Evolutionary conservation across 1,284 basidiomycete genomes (phyloP).

Genomic region (Ustilago cynodontis): DNA sequence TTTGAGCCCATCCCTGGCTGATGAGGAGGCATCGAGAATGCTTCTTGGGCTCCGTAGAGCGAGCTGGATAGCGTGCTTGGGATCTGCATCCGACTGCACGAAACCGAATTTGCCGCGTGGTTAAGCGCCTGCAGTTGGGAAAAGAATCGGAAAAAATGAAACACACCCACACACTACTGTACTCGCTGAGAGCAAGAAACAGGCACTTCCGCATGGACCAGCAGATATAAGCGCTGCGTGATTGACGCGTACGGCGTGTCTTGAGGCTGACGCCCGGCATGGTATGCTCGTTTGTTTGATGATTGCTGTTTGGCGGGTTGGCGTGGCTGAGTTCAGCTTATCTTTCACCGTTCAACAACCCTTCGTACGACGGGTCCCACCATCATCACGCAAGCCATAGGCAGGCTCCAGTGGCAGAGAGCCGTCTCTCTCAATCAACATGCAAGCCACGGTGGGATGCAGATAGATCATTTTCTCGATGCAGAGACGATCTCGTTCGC

Average conservation of each 20-base stretch:
- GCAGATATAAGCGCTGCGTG: neutral
- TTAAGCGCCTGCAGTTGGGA: too few relatives aligned
- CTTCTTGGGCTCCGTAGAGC: too few relatives aligned
- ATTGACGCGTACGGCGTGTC: neutral
- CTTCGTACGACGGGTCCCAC: neutral
- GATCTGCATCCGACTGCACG: neutral
- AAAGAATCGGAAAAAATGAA: neutral
- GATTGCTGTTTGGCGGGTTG: neutral
- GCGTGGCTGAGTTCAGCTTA: neutral
- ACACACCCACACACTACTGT: neutral
- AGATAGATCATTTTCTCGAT: constrained; percentile 4
- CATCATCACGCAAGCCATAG: constrained; percentile 1
- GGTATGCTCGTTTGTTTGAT: neutral
- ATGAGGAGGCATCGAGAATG: too few relatives aligned
- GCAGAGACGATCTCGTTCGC: neutral
- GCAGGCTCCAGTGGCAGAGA: neutral
- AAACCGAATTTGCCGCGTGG: too few relatives aligned
- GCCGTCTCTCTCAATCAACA: neutral
- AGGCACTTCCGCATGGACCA: constrained; percentile 2
- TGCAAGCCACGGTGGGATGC: constrained; percentile 13
- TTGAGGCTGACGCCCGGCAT: neutral
- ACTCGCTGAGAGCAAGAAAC: too few relatives aligned
- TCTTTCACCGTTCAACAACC: neutral
- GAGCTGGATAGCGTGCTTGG: too few relatives aligned
- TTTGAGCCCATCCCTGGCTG: too few relatives aligned